Conservation (phyloP, 768 basidiomycete species). For the Calocybe cyanea region DNA sequence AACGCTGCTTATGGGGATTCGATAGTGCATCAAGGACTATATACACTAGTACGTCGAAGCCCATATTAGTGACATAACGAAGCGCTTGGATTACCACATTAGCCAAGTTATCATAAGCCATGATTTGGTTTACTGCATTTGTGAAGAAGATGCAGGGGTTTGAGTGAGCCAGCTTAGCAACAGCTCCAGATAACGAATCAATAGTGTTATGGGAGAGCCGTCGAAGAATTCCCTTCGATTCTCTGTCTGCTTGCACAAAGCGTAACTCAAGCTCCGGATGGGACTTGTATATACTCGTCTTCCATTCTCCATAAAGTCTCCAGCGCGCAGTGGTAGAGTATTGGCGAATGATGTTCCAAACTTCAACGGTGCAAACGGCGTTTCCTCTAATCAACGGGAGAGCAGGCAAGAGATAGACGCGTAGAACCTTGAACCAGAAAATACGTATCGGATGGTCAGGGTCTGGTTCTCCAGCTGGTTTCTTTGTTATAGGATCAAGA, state of each 20-base stretch:
- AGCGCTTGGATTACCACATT: slow-evolving; percentile 86
- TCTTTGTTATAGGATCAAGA: slow-evolving; percentile 60
- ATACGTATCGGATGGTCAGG: slow-evolving; percentile 55
- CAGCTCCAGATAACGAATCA: slow-evolving; percentile 78
- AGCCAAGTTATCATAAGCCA: slow-evolving; percentile 94
- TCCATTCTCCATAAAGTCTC: slow-evolving; percentile 96
- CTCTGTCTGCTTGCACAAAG: slow-evolving; percentile 77
- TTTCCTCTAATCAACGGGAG: slow-evolving; percentile 82
- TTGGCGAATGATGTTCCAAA: slow-evolving; percentile 85
- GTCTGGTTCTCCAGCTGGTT: slow-evolving; percentile 49
- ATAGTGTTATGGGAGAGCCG: slow-evolving; percentile 83
- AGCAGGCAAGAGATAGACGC: slow-evolving; percentile 81
- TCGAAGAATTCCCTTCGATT: slow-evolving; percentile 85
- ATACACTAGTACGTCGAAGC: slow-evolving; percentile 90
- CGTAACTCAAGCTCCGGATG: slow-evolving; percentile 81
- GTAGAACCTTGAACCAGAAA: slow-evolving; percentile 85
- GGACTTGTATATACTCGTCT: slow-evolving; percentile 61
- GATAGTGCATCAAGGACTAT: slow-evolving; percentile 84
- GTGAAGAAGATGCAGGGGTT: slow-evolving; percentile 91
- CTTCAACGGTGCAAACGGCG: slow-evolving; percentile 84
- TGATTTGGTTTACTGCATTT: slow-evolving; percentile 88
- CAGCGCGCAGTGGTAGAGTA: slow-evolving; percentile 81
- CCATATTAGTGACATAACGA: slow-evolving; percentile 87
- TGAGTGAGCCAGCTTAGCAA: slow-evolving; percentile 91
- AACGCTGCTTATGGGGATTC: slow-evolving; percentile 73